Conservation (phyloP, 306 rosid genomes). For the Prunus salicina region DNA sequence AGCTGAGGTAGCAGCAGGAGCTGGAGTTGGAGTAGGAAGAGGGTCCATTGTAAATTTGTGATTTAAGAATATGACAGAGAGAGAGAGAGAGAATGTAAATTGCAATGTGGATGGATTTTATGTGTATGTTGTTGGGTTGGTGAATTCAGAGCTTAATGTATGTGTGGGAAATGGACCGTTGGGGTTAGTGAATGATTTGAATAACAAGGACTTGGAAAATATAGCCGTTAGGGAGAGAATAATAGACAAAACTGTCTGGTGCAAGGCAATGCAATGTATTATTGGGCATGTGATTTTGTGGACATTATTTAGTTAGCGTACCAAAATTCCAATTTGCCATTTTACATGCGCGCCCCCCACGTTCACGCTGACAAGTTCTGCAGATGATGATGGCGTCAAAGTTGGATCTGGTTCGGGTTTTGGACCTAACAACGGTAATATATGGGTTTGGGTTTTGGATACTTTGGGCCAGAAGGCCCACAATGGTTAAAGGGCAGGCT, state of each 20-base stretch:
- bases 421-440: not conserved
- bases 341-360: not conserved
- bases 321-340: conserved; percentile 10
- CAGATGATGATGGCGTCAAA: not conserved
- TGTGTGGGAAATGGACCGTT: conserved; percentile 39
- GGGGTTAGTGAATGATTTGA: conserved; percentile 23
- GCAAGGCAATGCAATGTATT: not conserved
- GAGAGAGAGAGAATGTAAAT: not conserved
- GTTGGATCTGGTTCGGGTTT: not conserved
- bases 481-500: no score
- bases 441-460: not conserved
- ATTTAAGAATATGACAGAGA: not conserved
- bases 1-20: not conserved
- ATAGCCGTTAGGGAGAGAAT: conserved; percentile 36
- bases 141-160: not conserved
- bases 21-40: not conserved
- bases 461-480: not conserved
- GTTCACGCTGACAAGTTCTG: not conserved
- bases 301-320: not conserved
- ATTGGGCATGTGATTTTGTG: conserved; percentile 14
- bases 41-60: conserved; percentile 43
- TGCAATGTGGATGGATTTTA: not conserved
- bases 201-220: conserved; percentile 17
- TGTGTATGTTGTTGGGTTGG: not conserved
- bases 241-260: not conserved